Evolutionary conservation across 768 basidiomycete species (phyloP), one percentile per base, ranked within the genome.

Genomic region (Boletales sp.): DNA sequence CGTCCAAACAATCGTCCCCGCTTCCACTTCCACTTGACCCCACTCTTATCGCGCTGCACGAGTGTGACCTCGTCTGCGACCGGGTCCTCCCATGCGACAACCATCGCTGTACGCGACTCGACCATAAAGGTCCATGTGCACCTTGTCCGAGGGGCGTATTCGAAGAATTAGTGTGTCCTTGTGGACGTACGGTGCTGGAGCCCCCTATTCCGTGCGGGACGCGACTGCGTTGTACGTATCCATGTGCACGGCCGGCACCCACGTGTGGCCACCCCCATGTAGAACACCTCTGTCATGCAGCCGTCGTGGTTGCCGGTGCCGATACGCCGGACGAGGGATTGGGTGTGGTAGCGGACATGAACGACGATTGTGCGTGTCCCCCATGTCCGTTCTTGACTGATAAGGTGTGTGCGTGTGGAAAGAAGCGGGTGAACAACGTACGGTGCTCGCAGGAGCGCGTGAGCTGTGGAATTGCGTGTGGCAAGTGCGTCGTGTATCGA

Each of bases 121-220:
- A 98, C 63, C 95, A 99, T 66, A 80, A 74, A 50, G 91, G 92
- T 0, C 69, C 77, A 0, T 99, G 96, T 64, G 83, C 80, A 1
- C 77, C 84, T 18, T 99, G 96, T 68, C 72, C 95, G 44, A 79
- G 84, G 65, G 92, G 92, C 40, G 86, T 86, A 1, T 99, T 94
- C 58, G 94, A 97, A 37, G 96, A 99, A 82, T 70, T 94, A 48
- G 67, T 86, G 10, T 98, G 95, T 63, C 69, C 78, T 42, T 98
- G 95, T 65, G 88, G 87, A 0, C 77, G 82, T n/a, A 97, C 93
- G 2, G 77, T 90, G 14, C 70, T 94, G 18, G 86, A 93, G 32
- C 94, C 94, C 0, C 94, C 94, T 0, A 83, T 96, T 34, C 80
- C 86, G 0, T 98, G 95, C 57, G 92, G 90, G 14, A 94, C 88